Percentiles rank a stretch among this genome's conserved stretches.
Conservation (phyloP, 371 early-diverging fungal species). For the Mortierella sp. region DNA sequence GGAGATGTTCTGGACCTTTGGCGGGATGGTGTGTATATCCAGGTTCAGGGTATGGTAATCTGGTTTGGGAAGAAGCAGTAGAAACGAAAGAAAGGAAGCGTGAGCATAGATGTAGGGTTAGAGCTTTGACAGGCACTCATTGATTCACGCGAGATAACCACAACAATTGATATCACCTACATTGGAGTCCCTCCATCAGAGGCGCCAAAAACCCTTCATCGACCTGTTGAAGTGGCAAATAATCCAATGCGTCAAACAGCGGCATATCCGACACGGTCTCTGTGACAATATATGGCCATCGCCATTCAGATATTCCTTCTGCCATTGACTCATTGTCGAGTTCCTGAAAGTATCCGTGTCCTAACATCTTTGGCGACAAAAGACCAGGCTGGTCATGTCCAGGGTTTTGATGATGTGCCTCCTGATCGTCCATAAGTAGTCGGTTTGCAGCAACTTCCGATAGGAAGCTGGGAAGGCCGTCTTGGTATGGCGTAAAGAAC, state of each 20-base stretch:
- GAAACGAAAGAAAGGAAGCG: background rate
- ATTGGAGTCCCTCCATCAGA: slow-evolving; percentile 19
- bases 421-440: background rate
- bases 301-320: slow-evolving; percentile 24
- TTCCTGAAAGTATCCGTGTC: slow-evolving; percentile 30
- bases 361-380: slow-evolving; percentile 31
- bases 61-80: background rate
- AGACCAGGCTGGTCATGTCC: slow-evolving; percentile 6
- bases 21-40: too few species aligned
- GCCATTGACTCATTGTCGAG: background rate
- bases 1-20: background rate
- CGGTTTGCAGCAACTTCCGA: slow-evolving; percentile 35
- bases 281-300: slow-evolving; percentile 45
- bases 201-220: slow-evolving; percentile 19
- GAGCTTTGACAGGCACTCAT: background rate
- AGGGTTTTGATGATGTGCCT: too few species aligned
- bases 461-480: slow-evolving; percentile 22
- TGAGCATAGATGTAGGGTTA: background rate
- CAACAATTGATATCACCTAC: background rate
- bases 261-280: background rate
- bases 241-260: slow-evolving; percentile 11
- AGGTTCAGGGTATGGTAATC: slow-evolving; percentile 26
- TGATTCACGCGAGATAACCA: too few species aligned
- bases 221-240: slow-evolving; percentile 18
- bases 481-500: slow-evolving; percentile 49